phyloP scores from a whole-genome alignment of 2,329 filamentous ascomycete species.

The Curvularia verruculosa region DNA sequence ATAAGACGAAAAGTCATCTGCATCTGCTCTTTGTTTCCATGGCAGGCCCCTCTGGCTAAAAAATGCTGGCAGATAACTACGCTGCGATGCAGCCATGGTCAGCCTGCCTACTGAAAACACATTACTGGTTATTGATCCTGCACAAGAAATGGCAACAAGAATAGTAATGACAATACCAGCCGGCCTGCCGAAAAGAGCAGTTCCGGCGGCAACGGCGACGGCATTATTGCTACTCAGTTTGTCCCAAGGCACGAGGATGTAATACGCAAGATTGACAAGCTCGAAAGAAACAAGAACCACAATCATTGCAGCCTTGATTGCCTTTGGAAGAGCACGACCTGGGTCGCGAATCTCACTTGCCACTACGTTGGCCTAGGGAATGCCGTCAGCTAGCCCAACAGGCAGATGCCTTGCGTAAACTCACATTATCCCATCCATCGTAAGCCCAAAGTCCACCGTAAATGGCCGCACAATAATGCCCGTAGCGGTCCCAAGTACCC shows the following conservation, averaged over 20 bases:
- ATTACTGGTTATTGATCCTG: constrained; percentile 67
- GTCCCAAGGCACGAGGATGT: constrained; percentile 66
- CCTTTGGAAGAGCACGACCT: constrained; percentile 58
- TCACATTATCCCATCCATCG: constrained; percentile 69
- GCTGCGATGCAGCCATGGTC: constrained; percentile 60
- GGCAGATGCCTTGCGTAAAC: constrained; percentile 17
- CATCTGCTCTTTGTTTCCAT: constrained; percentile 7
- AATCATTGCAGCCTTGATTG: constrained; percentile 66
- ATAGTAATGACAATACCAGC: constrained; percentile 62
- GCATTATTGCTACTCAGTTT: constrained; percentile 65
- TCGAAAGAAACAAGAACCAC: constrained; percentile 66
- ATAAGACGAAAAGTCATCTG: constrained; percentile 7
- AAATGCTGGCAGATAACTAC: constrained; percentile 43
- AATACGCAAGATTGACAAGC: constrained; percentile 66
- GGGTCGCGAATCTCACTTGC: constrained; percentile 48
- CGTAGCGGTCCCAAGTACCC: constrained; percentile 63
- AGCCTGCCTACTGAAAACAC: constrained; percentile 68
- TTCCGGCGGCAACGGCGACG: constrained; percentile 63
- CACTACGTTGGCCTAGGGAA: constrained; percentile 45
- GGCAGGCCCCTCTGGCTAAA: constrained; percentile 41
- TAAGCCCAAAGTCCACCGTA: constrained; percentile 70
- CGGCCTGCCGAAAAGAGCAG: constrained; percentile 57
- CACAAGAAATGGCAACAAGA: constrained; percentile 66
- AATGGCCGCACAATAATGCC: constrained; percentile 65
- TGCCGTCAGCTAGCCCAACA: neutral